Conservation (phyloP, 176 grass and related monocot genomes). For the Ananas comosus region DNA sequence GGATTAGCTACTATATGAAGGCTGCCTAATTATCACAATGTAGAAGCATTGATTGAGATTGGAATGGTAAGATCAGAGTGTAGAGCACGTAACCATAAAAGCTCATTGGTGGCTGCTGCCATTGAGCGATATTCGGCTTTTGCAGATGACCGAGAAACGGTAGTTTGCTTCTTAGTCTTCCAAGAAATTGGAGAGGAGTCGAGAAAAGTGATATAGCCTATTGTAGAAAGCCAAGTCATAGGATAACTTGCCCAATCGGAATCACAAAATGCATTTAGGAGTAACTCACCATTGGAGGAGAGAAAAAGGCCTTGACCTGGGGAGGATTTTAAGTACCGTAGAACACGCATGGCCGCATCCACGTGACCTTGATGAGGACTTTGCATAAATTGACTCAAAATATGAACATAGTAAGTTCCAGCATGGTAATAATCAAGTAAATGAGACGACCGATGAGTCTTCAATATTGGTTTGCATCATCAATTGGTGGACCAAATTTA, state of each 20-base stretch:
- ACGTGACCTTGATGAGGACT: background rate
- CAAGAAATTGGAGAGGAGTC: background rate
- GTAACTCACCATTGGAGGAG: background rate
- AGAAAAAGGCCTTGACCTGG: background rate
- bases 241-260: conserved; percentile 4
- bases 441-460: background rate
- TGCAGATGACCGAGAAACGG: background rate
- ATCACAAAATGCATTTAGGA: background rate
- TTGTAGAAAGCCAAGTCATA: background rate
- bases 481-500: background rate
- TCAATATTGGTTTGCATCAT: background rate
- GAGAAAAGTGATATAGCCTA: background rate
- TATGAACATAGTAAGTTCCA: background rate
- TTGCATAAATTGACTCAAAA: background rate
- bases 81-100: background rate
- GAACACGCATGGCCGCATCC: background rate
- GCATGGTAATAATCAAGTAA: background rate
- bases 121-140: background rate
- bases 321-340: background rate
- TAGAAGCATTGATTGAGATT: background rate
- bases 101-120: background rate
- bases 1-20: background rate
- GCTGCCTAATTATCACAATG: conserved; percentile 1
- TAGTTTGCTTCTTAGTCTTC: background rate
- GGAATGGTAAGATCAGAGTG: background rate